Evolutionary conservation across 1,139 yeast species (phyloP).

Genomic region (Diutina mesorugosa): DNA sequence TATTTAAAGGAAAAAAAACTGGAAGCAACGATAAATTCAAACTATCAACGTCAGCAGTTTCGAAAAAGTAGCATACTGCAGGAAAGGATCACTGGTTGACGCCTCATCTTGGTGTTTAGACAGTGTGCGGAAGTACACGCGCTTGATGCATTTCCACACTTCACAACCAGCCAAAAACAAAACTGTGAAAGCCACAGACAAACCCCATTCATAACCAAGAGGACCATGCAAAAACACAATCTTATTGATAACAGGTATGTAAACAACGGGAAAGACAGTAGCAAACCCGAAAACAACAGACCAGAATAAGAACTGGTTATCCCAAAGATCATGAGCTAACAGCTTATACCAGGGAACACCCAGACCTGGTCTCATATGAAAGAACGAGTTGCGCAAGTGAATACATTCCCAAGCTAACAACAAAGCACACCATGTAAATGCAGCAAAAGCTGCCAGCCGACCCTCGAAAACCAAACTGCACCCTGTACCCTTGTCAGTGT

Average conservation of each 20-base stretch:
- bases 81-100: not conserved
- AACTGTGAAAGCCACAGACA: not conserved
- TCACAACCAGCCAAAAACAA: slow-evolving; percentile 1
- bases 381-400: not conserved
- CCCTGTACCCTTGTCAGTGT: slow-evolving; percentile 11
- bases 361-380: not conserved
- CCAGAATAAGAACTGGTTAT: not conserved
- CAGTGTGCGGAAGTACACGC: not conserved
- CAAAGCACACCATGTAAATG: not conserved
- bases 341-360: not conserved
- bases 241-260: not conserved
- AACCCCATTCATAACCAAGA: slow-evolving; percentile 1
- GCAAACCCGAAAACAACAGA: not conserved
- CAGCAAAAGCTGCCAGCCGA: not conserved
- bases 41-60: not conserved
- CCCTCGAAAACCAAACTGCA: not conserved
- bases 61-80: not conserved
- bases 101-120: not conserved
- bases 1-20: not conserved
- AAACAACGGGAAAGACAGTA: not conserved
- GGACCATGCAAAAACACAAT: slow-evolving; percentile 1
- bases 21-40: not conserved
- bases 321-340: not conserved
- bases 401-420: slow-evolving; percentile 1
- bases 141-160: not conserved